phyloP scores from a whole-genome alignment of 2,329 filamentous ascomycete species.

The Fusarium nanum region DNA sequence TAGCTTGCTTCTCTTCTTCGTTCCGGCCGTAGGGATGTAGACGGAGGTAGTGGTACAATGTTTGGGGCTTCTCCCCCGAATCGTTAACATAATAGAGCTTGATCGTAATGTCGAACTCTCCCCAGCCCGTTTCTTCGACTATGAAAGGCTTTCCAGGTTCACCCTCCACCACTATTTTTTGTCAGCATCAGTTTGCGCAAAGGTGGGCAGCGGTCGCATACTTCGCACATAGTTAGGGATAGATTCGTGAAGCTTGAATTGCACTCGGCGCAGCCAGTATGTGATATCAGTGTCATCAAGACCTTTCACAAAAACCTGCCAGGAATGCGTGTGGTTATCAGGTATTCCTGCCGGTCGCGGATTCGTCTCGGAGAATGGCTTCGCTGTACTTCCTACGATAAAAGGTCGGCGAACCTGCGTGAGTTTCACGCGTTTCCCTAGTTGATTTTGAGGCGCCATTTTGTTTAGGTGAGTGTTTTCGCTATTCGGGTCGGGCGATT shows the following conservation, averaged over 20 bases:
- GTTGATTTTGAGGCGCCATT: slow-evolving; percentile 70
- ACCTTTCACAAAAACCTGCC: slow-evolving; percentile 93
- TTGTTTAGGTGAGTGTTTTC: not conserved
- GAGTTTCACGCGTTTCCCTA: slow-evolving; percentile 73
- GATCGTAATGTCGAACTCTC: slow-evolving; percentile 96
- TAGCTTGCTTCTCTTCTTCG: slow-evolving; percentile 75
- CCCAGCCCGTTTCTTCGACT: slow-evolving; percentile 94
- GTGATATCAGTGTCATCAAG: slow-evolving; percentile 91
- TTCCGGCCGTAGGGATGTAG: slow-evolving; percentile 90
- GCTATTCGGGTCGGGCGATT: not conserved
- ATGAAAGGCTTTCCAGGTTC: slow-evolving; percentile 77
- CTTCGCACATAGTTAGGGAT: slow-evolving; percentile 91
- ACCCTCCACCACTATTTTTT: slow-evolving; percentile 72
- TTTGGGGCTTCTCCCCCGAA: slow-evolving; percentile 91
- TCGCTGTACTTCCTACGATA: slow-evolving; percentile 83
- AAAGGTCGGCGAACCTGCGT: slow-evolving; percentile 73
- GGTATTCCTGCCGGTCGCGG: slow-evolving; percentile 82
- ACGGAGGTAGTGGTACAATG: slow-evolving; percentile 91
- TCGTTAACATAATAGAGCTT: slow-evolving; percentile 93
- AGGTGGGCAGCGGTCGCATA: slow-evolving; percentile 50
- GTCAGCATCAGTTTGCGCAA: slow-evolving; percentile 30
- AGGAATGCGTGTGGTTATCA: slow-evolving; percentile 94
- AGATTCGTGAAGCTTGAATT: slow-evolving; percentile 98
- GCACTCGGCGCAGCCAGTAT: slow-evolving; percentile 95
- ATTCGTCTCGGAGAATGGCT: slow-evolving; percentile 81